These are phyloP conservation scores for Musa balbisiana DNA, from an alignment of 202 grass and related monocot species.

Conservation along the genomic window DNA sequence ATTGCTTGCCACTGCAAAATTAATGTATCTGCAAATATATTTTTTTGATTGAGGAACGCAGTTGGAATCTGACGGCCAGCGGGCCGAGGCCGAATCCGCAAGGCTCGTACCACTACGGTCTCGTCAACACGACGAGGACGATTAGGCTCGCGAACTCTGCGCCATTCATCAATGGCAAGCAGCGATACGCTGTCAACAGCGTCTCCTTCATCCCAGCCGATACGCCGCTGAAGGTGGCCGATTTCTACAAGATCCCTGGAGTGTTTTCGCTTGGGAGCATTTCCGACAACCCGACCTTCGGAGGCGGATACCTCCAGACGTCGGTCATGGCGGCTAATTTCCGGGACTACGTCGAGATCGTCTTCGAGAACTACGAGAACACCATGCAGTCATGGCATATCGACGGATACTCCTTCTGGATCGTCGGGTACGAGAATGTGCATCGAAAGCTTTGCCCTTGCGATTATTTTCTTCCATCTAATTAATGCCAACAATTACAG, in stretches of 20 bases:
- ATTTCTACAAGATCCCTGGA: constrained; percentile 10
- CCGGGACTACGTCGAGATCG: constrained; percentile 10
- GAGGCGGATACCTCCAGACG: background rate
- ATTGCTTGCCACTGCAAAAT: background rate
- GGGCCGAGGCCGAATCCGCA: constrained; percentile 21
- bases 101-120: constrained; percentile 7
- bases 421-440: background rate
- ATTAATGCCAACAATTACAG: background rate
- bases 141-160: constrained; percentile 8
- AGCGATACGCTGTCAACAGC: constrained; percentile 7
- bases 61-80: constrained; percentile 20
- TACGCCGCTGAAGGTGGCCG: constrained; percentile 16
- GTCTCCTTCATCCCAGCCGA: constrained; percentile 11
- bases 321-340: constrained; percentile 12
- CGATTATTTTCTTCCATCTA: background rate
- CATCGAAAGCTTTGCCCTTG: background rate
- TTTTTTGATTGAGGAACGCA: background rate
- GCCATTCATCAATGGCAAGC: background rate
- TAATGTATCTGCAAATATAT: no score
- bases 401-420: constrained; percentile 18
- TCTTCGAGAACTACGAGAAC: constrained; percentile 16
- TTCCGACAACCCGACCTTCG: background rate
- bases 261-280: constrained; percentile 19
- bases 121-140: constrained; percentile 5
- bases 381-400: constrained; percentile 20